Percentiles rank a stretch among this genome's conserved stretches.
These are phyloP conservation scores for Apiotrichum domesticum DNA, from an alignment of 1,284 basidiomycete genomes.

Conservation along the genomic window DNA sequence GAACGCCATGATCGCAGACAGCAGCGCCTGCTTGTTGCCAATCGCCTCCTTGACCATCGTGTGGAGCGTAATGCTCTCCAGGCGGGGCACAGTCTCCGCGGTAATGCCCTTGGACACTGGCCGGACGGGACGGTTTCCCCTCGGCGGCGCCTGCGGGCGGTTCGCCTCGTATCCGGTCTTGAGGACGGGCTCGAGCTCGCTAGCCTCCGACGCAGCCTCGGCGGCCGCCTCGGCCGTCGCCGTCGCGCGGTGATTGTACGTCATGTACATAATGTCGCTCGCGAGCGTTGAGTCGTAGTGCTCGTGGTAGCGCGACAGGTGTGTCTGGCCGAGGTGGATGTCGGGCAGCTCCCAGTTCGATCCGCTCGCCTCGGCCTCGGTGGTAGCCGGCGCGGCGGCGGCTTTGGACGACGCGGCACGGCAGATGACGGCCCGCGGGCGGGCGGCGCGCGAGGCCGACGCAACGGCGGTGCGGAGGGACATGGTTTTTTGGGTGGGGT, in stretches of 20 bases:
- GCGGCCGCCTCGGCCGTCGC: slow-evolving; percentile 7
- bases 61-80: slow-evolving; percentile 81
- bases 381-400: neutral
- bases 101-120: slow-evolving; percentile 51
- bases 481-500: slow-evolving; percentile 2
- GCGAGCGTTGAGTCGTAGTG: slow-evolving; percentile 80
- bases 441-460: slow-evolving; percentile 11
- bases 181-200: slow-evolving; percentile 26
- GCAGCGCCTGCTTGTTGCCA: slow-evolving; percentile 65
- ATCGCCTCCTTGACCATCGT: slow-evolving; percentile 76
- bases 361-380: neutral
- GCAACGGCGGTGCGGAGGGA: slow-evolving; percentile 15
- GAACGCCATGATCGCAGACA: slow-evolving; percentile 78
- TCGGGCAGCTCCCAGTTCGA: slow-evolving; percentile 28
- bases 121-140: slow-evolving; percentile 40
- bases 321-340: slow-evolving; percentile 54
- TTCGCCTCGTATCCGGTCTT: slow-evolving; percentile 45
- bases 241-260: slow-evolving; percentile 65
- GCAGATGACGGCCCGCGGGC: neutral
- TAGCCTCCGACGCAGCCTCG: neutral
- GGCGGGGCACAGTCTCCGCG: slow-evolving; percentile 61
- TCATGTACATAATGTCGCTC: slow-evolving; percentile 91
- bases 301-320: slow-evolving; percentile 68
- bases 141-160: slow-evolving; percentile 37
- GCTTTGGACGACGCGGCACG: slow-evolving; percentile 11